Percentiles rank a stretch among this genome's conserved stretches.
These are phyloP conservation scores for Geotrichum phurueaensis DNA, from an alignment of 1,139 yeast genomes.

Conservation along the genomic window DNA sequence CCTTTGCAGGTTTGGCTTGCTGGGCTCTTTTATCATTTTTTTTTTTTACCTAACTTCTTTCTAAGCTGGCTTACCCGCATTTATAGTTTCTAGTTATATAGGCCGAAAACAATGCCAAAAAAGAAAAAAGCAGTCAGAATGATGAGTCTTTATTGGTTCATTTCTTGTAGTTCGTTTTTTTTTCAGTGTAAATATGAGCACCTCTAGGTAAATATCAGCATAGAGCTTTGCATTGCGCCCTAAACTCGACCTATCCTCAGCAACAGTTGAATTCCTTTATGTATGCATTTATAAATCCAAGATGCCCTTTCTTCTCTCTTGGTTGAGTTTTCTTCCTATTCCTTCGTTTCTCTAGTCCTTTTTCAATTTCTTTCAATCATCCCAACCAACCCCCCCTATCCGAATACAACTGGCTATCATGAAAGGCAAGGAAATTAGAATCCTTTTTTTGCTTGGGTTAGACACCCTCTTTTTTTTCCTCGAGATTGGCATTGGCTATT, in stretches of 20 bases:
- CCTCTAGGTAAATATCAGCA: neutral
- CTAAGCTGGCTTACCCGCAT: neutral
- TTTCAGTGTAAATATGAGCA: neutral
- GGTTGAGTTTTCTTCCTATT: neutral
- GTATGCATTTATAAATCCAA: neutral
- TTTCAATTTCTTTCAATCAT: neutral
- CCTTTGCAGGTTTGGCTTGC: no score
- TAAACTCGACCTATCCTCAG: neutral
- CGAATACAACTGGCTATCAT: constrained; percentile 17
- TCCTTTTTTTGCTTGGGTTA: constrained; percentile 61
- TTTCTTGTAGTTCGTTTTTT: neutral
- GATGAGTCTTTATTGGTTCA: neutral
- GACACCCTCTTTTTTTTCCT: constrained; percentile 81
- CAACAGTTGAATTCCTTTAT: neutral
- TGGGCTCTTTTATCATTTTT: neutral
- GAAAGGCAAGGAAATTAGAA: constrained; percentile 63
- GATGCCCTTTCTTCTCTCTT: neutral
- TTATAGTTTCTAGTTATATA: neutral
- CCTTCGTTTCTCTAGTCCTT: neutral
- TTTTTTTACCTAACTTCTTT: neutral
- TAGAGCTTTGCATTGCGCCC: neutral
- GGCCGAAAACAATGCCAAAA: no score
- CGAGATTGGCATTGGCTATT: constrained; percentile 75
- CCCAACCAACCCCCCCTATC: neutral
- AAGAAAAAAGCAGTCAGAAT: neutral